Conservation (phyloP, 139 green algal genomes). For the Chlamydomonas applanata region DNA sequence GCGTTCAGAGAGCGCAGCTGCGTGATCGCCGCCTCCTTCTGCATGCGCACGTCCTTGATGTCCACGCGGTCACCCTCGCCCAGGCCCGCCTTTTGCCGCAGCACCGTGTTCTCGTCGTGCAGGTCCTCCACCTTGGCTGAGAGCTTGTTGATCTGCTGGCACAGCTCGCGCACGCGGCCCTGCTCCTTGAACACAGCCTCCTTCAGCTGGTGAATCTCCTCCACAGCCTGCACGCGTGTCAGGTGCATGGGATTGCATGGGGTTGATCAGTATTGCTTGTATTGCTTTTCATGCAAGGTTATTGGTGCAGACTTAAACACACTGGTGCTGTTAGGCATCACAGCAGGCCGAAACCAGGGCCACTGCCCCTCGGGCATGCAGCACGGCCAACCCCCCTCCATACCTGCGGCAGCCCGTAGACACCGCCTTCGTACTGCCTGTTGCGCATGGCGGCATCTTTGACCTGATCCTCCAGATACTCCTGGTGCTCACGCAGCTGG, state of each 20-base stretch:
- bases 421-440: slow-evolving; percentile 57
- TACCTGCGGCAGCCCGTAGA: slow-evolving; percentile 66
- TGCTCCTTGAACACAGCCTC: slow-evolving; percentile 42
- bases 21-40: slow-evolving; percentile 55
- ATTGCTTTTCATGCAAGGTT: too few relatives aligned
- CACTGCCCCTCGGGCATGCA: too few relatives aligned
- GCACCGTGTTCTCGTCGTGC: slow-evolving; percentile 58
- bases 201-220: slow-evolving; percentile 63
- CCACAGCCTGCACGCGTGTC: slow-evolving; percentile 39
- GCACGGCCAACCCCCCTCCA: too few relatives aligned
- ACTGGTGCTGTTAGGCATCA: too few relatives aligned
- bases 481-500: slow-evolving; percentile 19
- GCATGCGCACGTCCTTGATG: slow-evolving; percentile 50
- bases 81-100: slow-evolving; percentile 49
- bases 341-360: too few relatives aligned
- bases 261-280: background rate
- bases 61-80: slow-evolving; percentile 37
- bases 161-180: slow-evolving; percentile 35
- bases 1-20: slow-evolving; percentile 62
- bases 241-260: background rate
- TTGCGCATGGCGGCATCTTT: slow-evolving; percentile 36
- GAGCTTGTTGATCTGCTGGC: slow-evolving; percentile 42
- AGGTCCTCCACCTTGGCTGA: slow-evolving; percentile 50
- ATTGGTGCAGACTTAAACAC: too few relatives aligned
- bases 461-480: slow-evolving; percentile 38